These are phyloP conservation scores for Cordyceps pruinosa DNA, from an alignment of 2,329 filamentous ascomycete genomes.

Conservation along the genomic window DNA sequence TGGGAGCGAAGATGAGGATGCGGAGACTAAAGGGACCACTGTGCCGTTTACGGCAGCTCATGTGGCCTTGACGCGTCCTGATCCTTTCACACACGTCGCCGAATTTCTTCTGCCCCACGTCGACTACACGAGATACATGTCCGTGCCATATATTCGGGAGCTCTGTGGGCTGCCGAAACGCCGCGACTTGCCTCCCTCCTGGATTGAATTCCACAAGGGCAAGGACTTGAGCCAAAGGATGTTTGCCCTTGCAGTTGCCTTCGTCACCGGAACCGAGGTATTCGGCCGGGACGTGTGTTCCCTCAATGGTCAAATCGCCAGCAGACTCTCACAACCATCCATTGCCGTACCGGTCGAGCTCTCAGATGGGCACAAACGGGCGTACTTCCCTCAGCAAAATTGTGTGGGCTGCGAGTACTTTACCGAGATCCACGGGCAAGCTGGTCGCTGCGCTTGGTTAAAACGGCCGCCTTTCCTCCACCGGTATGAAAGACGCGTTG, in stretches of 20 bases:
- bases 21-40: too few species aligned
- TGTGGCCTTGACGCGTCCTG: neutral
- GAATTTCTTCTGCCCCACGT: neutral
- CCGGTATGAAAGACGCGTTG: neutral
- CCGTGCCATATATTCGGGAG: neutral
- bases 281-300: constrained; percentile 16
- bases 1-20: neutral
- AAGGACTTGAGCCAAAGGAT: constrained; percentile 16
- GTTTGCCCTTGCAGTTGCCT: constrained; percentile 27
- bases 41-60: neutral
- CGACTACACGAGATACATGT: neutral
- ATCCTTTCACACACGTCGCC: neutral
- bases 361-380: constrained; percentile 13
- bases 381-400: constrained; percentile 17
- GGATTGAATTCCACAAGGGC: constrained; percentile 20
- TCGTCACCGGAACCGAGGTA: constrained; percentile 24
- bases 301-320: neutral
- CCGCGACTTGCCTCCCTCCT: constrained; percentile 22
- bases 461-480: neutral
- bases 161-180: constrained; percentile 19
- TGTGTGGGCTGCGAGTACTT: constrained; percentile 29
- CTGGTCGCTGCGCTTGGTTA: neutral
- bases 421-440: neutral
- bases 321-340: constrained; percentile 19
- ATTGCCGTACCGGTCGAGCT: constrained; percentile 21